A percentile compares a stretch with the other conserved stretches of the same genome.
These are phyloP conservation scores for Sporothrix euskadiensis DNA, from an alignment of 2,329 filamentous ascomycete genomes.

Conservation along the genomic window DNA sequence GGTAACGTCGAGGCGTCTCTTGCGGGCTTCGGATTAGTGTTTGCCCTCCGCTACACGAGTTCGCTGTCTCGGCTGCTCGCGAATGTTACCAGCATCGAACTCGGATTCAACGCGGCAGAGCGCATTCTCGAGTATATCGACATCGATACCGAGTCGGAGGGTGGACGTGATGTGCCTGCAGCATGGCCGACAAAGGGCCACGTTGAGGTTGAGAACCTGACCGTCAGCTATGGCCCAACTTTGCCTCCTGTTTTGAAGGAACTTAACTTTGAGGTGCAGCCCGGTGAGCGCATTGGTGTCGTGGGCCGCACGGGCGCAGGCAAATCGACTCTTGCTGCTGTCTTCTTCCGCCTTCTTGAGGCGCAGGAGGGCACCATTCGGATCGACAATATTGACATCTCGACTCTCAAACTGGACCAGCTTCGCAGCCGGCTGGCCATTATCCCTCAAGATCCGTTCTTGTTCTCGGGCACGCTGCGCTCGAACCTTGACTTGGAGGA, in stretches of 20 bases:
- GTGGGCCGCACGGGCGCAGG: conserved; percentile 67
- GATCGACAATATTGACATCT: conserved; percentile 55
- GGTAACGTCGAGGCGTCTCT: conserved; percentile 43
- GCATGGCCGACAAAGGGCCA: conserved; percentile 46
- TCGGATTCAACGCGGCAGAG: conserved; percentile 47
- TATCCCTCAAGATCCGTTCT: conserved; percentile 67
- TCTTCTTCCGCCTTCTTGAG: conserved; percentile 61
- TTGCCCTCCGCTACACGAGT: conserved; percentile 43
- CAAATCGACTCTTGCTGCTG: conserved; percentile 65
- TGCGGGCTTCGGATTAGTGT: conserved; percentile 46
- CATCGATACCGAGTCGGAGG: conserved; percentile 43
- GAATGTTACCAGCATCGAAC: conserved; percentile 43
- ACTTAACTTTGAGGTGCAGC: conserved; percentile 42
- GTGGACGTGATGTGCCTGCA: conserved; percentile 40
- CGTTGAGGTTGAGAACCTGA: conserved; percentile 45
- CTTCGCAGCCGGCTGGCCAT: conserved; percentile 63
- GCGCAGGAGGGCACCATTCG: conserved; percentile 46
- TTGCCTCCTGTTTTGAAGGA: conserved; percentile 44
- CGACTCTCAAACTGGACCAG: conserved; percentile 60
- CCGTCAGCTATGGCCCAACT: conserved; percentile 42
- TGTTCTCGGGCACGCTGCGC: conserved; percentile 65
- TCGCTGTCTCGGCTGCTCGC: conserved; percentile 41
- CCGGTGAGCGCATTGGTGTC: conserved; percentile 64
- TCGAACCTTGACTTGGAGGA: conserved; percentile 65
- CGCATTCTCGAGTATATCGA: conserved; percentile 48